Conservation (phyloP, 2,329 filamentous ascomycete species). For the Neonectria hederae region DNA sequence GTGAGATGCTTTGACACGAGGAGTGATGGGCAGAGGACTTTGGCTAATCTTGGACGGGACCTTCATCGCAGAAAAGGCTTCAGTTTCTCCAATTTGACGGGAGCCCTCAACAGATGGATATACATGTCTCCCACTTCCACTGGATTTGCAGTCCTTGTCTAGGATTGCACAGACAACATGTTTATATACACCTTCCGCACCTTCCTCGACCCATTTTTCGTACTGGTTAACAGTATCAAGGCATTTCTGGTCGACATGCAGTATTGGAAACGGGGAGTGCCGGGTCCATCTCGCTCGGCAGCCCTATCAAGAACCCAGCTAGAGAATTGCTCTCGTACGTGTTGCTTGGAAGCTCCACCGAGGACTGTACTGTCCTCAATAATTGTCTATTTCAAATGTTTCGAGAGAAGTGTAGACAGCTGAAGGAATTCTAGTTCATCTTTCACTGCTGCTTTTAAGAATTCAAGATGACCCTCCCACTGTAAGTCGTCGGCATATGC, state of each 20-base stretch:
- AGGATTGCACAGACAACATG: not conserved
- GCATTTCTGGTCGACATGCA: not conserved
- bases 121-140: not conserved
- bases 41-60: too few species aligned
- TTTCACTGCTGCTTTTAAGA: conserved; percentile 21
- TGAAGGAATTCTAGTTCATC: not conserved
- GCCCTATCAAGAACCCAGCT: not conserved
- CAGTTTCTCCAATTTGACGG: too few species aligned
- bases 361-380: conserved; percentile 14
- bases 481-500: conserved; percentile 2
- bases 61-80: too few species aligned
- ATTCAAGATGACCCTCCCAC: conserved; percentile 26
- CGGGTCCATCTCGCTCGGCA: conserved; percentile 2
- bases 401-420: not conserved
- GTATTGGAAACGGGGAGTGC: not conserved
- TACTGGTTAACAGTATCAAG: not conserved
- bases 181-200: not conserved
- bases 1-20: too few species aligned
- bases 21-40: too few species aligned
- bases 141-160: not conserved
- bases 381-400: conserved; percentile 13
- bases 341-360: conserved; percentile 6
- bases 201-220: not conserved
- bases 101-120: not conserved
- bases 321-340: not conserved